Conservation (phyloP, 1,284 basidiomycete species). For the Fereydounia khargensis region DNA sequence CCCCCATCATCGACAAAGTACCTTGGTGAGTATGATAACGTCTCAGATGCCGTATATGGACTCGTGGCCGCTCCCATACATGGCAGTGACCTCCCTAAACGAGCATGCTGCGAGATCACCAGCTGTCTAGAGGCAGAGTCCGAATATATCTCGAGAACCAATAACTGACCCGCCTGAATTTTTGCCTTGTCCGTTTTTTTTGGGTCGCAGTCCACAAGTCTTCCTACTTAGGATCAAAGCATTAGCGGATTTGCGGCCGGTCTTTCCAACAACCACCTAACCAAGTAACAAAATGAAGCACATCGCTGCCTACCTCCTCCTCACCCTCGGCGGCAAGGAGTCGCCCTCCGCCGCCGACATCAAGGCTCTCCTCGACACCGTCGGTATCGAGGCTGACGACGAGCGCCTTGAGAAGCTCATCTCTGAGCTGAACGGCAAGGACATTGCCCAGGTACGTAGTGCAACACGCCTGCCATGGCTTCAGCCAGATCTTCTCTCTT, state of each 20-base stretch:
- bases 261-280: conserved; percentile 8
- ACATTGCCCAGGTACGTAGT: too few species aligned
- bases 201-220: conserved; percentile 71
- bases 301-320: conserved; percentile 75
- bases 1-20: conserved; percentile 28
- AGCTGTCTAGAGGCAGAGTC: too few species aligned
- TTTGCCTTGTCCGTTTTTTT: too few species aligned
- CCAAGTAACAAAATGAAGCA: conserved; percentile 47
- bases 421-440: conserved; percentile 89
- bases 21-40: conserved; percentile 40
- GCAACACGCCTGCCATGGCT: too few species aligned
- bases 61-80: background rate
- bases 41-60: too few species aligned
- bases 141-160: too few species aligned
- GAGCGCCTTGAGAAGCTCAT: conserved; percentile 81
- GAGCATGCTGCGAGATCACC: background rate
- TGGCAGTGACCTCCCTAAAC: background rate
- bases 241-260: conserved; percentile 55
- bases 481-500: too few species aligned
- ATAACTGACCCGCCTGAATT: too few species aligned
- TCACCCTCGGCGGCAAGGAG: conserved; percentile 87
- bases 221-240: conserved; percentile 67
- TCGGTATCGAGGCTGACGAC: conserved; percentile 83
- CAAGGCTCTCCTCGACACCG: conserved; percentile 80
- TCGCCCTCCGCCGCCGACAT: conserved; percentile 84